Conservation (phyloP, 768 basidiomycete genomes). For the Scleroderma bovista region DNA sequence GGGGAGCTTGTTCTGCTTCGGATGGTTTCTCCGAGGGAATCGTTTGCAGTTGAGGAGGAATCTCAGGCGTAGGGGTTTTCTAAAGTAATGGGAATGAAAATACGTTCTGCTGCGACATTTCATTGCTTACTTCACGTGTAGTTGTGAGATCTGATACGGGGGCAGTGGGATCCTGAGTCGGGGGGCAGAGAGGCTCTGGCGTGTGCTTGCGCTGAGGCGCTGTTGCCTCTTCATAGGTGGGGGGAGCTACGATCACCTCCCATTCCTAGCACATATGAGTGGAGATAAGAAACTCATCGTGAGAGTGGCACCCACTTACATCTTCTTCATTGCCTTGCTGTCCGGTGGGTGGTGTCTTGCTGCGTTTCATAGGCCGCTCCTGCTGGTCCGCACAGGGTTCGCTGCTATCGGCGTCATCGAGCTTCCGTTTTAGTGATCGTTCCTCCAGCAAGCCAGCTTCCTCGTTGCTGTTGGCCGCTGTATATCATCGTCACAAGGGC, state of each 20-base stretch:
- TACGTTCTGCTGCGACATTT: slow-evolving; percentile 1
- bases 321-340: slow-evolving; percentile 22
- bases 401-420: slow-evolving; percentile 20
- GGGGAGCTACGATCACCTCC: slow-evolving; percentile 28
- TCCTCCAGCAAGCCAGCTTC: slow-evolving; percentile 22
- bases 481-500: slow-evolving; percentile 23
- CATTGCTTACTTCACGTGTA: slow-evolving; percentile 11
- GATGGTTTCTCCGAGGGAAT: background rate
- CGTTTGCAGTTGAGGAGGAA: slow-evolving; percentile 10
- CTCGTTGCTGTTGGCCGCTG: slow-evolving; percentile 28
- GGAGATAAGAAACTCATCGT: slow-evolving; percentile 16
- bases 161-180: slow-evolving; percentile 1
- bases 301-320: slow-evolving; percentile 11
- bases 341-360: slow-evolving; percentile 38
- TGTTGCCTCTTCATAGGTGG: slow-evolving; percentile 19
- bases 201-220: slow-evolving; percentile 4
- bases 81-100: slow-evolving; percentile 3
- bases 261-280: slow-evolving; percentile 24
- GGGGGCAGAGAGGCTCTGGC: background rate
- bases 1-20: slow-evolving; percentile 6
- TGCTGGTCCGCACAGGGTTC: slow-evolving; percentile 27
- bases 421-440: slow-evolving; percentile 29
- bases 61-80: slow-evolving; percentile 8
- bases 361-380: slow-evolving; percentile 29
- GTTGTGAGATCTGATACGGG: slow-evolving; percentile 3